Evolutionary conservation across 768 basidiomycete species (phyloP).

Genomic region (Tylopilus subfusipes): DNA sequence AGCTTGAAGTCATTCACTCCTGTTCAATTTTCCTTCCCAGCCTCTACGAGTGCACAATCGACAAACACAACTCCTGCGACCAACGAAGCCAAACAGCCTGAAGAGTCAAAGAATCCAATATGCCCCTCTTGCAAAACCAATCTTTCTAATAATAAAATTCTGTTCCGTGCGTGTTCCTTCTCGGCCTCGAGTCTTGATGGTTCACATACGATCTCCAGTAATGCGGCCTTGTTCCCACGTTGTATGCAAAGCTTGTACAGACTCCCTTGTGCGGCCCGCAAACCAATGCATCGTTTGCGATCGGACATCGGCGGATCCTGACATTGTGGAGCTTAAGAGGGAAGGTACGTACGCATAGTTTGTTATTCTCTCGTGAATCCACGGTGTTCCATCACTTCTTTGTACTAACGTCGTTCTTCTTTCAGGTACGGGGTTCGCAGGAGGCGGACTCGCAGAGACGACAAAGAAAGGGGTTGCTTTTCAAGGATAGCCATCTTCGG

Average conservation of each 20-base stretch:
- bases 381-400: not conserved
- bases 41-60: conserved; percentile 38
- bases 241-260: conserved; percentile 85
- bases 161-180: conserved; percentile 53
- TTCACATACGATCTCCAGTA: conserved; percentile 40
- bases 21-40: conserved; percentile 68
- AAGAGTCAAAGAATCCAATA: conserved; percentile 61
- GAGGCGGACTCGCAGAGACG: conserved; percentile 92
- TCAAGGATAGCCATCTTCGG: conserved; percentile 55
- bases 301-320: conserved; percentile 55
- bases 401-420: conserved; percentile 1
- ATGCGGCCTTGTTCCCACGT: conserved; percentile 90
- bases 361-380: not conserved
- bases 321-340: conserved; percentile 79
- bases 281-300: conserved; percentile 91
- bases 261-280: conserved; percentile 74
- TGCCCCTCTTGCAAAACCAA: conserved; percentile 87
- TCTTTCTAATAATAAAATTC: conserved; percentile 72
- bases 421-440: conserved; percentile 87
- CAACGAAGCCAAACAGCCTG: conserved; percentile 39
- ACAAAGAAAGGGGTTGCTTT: conserved; percentile 78
- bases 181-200: not conserved
- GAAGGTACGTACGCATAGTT: conserved; percentile 59
- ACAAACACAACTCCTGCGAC: conserved; percentile 37
- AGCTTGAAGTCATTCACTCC: conserved; percentile 82